Percentiles rank a stretch among this genome's conserved stretches.
phyloP scores from a whole-genome alignment of 169 alveolate species.

The Plasmodium coatneyi region DNA sequence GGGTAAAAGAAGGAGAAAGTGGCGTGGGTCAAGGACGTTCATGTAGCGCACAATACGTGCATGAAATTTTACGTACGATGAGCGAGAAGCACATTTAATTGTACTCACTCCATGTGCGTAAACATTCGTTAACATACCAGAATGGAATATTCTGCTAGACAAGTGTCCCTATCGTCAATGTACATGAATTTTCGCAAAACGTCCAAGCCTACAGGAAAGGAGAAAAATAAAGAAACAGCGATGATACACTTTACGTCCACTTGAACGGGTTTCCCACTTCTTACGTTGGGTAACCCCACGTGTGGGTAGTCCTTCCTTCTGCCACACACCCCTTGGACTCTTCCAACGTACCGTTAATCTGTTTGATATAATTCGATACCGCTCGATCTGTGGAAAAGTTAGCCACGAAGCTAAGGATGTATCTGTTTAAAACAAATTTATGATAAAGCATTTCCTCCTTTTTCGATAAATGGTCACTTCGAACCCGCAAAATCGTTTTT shows the following conservation, averaged over 20 bases:
- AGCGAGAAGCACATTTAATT: not conserved
- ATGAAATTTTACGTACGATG: not conserved
- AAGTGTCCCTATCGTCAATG: conserved; percentile 64
- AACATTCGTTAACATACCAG: conserved; percentile 22
- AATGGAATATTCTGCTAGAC: conserved; percentile 66
- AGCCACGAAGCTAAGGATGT: conserved; percentile 65
- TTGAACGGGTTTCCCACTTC: not conserved
- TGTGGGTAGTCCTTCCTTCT: not conserved
- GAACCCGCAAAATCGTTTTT: conserved; percentile 27
- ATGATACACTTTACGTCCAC: not conserved
- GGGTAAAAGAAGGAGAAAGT: not conserved
- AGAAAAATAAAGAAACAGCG: not conserved
- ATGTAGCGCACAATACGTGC: not conserved
- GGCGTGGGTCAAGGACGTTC: not conserved
- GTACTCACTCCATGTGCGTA: not conserved
- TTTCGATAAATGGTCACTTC: conserved; percentile 38
- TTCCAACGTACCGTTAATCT: conserved; percentile 35
- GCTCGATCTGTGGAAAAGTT: conserved; percentile 27
- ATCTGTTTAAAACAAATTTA: conserved; percentile 63
- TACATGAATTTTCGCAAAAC: conserved; percentile 63
- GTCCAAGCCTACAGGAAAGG: conserved; percentile 14
- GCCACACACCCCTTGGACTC: not conserved
- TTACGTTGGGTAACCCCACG: not conserved
- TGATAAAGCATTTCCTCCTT: conserved; percentile 63
- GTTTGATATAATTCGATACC: conserved; percentile 31